These are phyloP conservation scores for Podospora conica DNA, from an alignment of 495 filamentous ascomycete species.

Conservation along the genomic window DNA sequence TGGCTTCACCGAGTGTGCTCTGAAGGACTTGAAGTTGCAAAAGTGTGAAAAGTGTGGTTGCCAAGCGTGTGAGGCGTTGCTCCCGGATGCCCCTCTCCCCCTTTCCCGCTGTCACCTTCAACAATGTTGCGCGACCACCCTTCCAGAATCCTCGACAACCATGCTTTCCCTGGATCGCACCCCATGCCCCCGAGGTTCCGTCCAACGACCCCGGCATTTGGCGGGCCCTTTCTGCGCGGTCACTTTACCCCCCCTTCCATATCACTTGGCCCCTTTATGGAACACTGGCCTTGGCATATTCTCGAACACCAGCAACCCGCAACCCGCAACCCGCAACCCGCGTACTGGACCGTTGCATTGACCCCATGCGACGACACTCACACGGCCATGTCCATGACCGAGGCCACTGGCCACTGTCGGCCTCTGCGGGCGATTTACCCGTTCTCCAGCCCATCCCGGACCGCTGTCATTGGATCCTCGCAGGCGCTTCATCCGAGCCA, in stretches of 20 bases:
- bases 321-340: no score
- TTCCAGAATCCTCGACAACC: not conserved
- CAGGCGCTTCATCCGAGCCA: not conserved
- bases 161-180: not conserved
- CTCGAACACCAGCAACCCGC: not conserved
- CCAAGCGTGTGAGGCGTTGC: not conserved
- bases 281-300: not conserved
- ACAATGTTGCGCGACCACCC: not conserved
- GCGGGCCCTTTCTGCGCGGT: not conserved
- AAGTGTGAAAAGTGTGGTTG: not conserved
- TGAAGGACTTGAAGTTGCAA: no score
- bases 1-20: not conserved
- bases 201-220: not conserved
- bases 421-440: conserved; percentile 7
- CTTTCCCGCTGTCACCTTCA: not conserved
- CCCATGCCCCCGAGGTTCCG: no score
- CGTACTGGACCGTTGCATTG: conserved; percentile 1
- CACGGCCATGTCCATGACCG: not conserved
- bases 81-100: not conserved
- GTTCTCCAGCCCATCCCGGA: not conserved
- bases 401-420: not conserved
- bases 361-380: not conserved
- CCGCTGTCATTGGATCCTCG: not conserved
- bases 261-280: not conserved
- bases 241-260: not conserved